Evolutionary conservation across 768 basidiomycete genomes (phyloP), one percentile per base, ranked within the genome.

Genomic region (button mushroom (Agaricus bisporus)): DNA sequence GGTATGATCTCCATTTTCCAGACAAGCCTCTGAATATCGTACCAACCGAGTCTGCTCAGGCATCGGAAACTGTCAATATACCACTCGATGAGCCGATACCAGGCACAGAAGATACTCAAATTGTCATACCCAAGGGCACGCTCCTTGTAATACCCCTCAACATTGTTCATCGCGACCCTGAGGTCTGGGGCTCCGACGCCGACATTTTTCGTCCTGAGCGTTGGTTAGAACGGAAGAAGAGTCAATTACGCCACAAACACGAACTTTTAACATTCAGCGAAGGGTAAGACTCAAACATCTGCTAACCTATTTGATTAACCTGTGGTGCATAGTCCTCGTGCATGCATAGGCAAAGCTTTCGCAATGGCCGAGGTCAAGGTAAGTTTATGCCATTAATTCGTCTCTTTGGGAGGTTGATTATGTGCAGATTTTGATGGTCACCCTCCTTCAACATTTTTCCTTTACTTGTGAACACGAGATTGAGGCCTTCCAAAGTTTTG

Each of bases 401-500:
- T 15, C 6, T 5, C 22, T 22, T 22, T 5, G 37, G 25, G 17
- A 41, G 22, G 47, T 49, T 56, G 15, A 54, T 22, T 41, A 25
- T 9, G 28, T 6, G 18, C 58, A 73, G 71, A 62, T 65, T 42
- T 67, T 82, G 49, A 68, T 74, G 26, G 64, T 79, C 20, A 73
- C 76, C 10, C 74, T 85, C 32, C 62, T 85, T 59, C 74, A 70
- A 29, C 75, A 77, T 32, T 85, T 82, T 61, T 71, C 75, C 7
- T 82, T 84, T 60, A 66, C 72, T 3, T 79, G 78, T 56, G 63
- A 69, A 18, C 60, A 69, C 47, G 70, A 82, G 35, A 83, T 85
- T 44, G 82, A 84, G 59, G 62, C 79, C 20, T 84, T 85, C 64
- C 81, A 83, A 59, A 82, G 82, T 49, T 85, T 84, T 55, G 83